phyloP scores from a whole-genome alignment of 2,329 filamentous ascomycete genomes.

The Lasiodiplodia citricola region DNA sequence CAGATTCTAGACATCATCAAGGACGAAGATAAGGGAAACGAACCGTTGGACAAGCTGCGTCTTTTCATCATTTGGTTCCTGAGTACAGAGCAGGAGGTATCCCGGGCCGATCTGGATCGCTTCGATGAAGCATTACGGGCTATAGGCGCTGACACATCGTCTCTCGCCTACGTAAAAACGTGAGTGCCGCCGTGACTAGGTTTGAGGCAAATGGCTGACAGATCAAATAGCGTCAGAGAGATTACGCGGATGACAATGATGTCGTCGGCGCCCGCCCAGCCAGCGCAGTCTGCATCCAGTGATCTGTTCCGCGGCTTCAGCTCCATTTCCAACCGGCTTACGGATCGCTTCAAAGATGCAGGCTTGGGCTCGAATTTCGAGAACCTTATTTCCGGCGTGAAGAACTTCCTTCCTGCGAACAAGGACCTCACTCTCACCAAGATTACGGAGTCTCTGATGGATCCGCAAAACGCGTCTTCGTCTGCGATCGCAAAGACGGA shows the following conservation, averaged over 20 bases:
- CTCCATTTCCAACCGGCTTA: slow-evolving; percentile 87
- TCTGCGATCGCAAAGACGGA: slow-evolving; percentile 96
- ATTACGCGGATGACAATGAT: slow-evolving; percentile 99
- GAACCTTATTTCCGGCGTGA: slow-evolving; percentile 91
- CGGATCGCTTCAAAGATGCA: slow-evolving; percentile 91
- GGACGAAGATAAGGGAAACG: slow-evolving; percentile 78
- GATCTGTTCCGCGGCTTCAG: slow-evolving; percentile 94
- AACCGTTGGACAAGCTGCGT: slow-evolving; percentile 86
- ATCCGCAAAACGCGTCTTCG: slow-evolving; percentile 85
- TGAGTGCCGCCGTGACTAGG: slow-evolving; percentile 50
- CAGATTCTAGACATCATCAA: slow-evolving; percentile 89
- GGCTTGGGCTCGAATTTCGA: slow-evolving; percentile 89
- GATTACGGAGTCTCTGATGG: slow-evolving; percentile 98
- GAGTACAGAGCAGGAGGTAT: slow-evolving; percentile 88
- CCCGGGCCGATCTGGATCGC: slow-evolving; percentile 78
- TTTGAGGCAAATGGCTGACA: slow-evolving; percentile 1
- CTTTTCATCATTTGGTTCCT: slow-evolving; percentile 93
- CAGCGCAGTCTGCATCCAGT: slow-evolving; percentile 67
- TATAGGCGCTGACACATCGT: slow-evolving; percentile 76
- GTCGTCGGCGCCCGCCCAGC: slow-evolving; percentile 75
- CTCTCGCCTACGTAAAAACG: slow-evolving; percentile 86
- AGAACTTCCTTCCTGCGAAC: slow-evolving; percentile 96
- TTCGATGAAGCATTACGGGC: slow-evolving; percentile 84
- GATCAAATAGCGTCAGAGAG: slow-evolving; percentile 72
- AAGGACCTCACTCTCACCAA: slow-evolving; percentile 96